Conservation (phyloP, 768 basidiomycete species). For the Rhodocollybia butyracea region DNA sequence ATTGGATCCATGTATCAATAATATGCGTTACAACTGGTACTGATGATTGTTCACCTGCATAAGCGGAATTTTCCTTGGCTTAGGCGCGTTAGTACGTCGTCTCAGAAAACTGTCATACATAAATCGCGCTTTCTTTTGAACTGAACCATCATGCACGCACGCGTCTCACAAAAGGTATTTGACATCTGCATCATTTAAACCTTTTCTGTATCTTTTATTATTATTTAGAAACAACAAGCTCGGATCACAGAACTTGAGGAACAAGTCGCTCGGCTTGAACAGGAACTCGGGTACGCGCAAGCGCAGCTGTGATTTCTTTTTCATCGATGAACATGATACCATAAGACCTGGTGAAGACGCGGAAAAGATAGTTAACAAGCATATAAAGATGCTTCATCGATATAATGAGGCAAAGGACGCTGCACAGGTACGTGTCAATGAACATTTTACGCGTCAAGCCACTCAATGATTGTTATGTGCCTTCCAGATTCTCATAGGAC, state of each 20-base stretch:
- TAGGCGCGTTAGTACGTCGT: no score
- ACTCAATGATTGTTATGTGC: background rate
- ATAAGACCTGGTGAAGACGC: constrained; percentile 44
- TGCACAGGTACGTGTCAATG: constrained; percentile 57
- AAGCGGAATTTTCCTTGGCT: no score
- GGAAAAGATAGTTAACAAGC: constrained; percentile 56
- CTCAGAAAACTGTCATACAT: background rate
- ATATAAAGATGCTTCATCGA: constrained; percentile 68
- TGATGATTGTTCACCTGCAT: no score
- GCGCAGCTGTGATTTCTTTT: background rate
- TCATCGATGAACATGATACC: background rate
- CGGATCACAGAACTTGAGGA: constrained; percentile 43
- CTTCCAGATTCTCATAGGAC: constrained; percentile 72
- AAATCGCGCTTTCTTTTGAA: background rate
- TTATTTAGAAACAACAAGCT: constrained; percentile 46
- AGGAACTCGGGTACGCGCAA: constrained; percentile 40
- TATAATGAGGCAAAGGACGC: constrained; percentile 87
- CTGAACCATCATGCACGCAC: constrained; percentile 13
- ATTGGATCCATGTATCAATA: no score
- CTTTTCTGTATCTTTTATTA: constrained; percentile 6
- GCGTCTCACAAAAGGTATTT: constrained; percentile 15
- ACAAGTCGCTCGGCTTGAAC: constrained; percentile 47
- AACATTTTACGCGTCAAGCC: background rate
- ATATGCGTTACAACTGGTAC: no score
- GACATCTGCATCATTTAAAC: background rate